Evolutionary conservation across 441 rosid species (phyloP), one percentile per base, ranked within the genome.

Genomic region (Gossypium schwendimanii): DNA sequence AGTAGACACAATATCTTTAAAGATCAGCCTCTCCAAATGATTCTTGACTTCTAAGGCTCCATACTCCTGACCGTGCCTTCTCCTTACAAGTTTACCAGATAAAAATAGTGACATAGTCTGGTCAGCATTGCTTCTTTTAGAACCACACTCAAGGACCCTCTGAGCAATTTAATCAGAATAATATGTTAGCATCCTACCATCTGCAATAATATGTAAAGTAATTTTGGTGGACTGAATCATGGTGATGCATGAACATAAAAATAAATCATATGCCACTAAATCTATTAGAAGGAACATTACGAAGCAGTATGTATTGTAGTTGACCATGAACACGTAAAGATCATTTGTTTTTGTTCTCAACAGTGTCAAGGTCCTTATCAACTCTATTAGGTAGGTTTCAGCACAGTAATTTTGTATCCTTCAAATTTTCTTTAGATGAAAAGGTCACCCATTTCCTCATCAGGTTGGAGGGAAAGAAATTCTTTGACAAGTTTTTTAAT

Each of bases 141-240:
- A 82, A 70, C 98, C 98, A 61, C 98, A 96, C 78, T 96, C 99
- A 72, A 96, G 84, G 2, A 91, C 87, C 77, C 87, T 90, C 99
- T 96, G 85, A 73, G 66, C 79, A 80, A 78, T 77, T 82, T 69
- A 52, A 75, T 31, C 76, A 83, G 64, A 82, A 47, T 6, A 70
- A 78, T 20, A 60, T 69, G 70, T 72, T 26, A 72, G 76, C 62
- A 61, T 73, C 58, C 24, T 6, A 33, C 26, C 39, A 68, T 31
- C 18, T 20, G 44, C 53, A 58, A 63, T 9, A 10, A 20, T 23
- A 0, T 23, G 45, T 44, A 14, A 14, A 47, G 17, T 47, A 47
- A 3, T 47, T 55, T 45, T 11, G 18, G 54, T 47, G 18, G 54
- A 45, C 55, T 14, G 14, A 23, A 45, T 45, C 24, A 31, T 21